A percentile compares a stretch with the other conserved stretches of the same genome.
phyloP scores from a whole-genome alignment of 306 rosid genomes.

The Parietaria judaica region DNA sequence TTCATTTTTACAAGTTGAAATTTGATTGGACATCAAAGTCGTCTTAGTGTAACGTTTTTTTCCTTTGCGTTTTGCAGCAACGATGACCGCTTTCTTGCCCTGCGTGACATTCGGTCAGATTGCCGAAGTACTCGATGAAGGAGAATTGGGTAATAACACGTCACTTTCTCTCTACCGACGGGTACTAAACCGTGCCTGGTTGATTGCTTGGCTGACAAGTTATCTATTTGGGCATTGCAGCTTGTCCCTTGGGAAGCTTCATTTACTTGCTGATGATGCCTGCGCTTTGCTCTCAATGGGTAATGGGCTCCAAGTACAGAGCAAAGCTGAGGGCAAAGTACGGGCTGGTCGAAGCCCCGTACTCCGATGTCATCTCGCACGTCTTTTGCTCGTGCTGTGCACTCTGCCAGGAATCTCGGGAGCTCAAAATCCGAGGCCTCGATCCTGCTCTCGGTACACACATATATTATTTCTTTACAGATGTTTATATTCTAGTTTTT shows the following conservation, averaged over 20 bases:
- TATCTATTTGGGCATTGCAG: conserved; percentile 14
- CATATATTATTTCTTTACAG: not conserved
- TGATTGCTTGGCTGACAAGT: too few species aligned
- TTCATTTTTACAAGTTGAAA: not conserved
- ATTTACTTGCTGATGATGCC: conserved; percentile 62
- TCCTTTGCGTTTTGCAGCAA: conserved; percentile 25
- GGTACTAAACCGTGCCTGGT: not conserved
- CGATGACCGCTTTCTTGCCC: conserved; percentile 54
- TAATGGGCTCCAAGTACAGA: conserved; percentile 57
- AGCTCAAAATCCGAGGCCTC: conserved; percentile 47
- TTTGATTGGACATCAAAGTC: too few species aligned
- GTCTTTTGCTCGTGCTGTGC: conserved; percentile 63
- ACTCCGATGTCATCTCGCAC: conserved; percentile 52
- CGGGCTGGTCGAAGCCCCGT: conserved; percentile 56
- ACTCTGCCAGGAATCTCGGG: conserved; percentile 60
- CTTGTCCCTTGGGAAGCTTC: conserved; percentile 51
- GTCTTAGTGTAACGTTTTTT: conserved; percentile 1
- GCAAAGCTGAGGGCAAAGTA: conserved; percentile 39
- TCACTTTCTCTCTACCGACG: not conserved
- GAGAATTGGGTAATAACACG: conserved; percentile 41
- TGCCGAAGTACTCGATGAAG: conserved; percentile 56
- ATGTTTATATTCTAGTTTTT: too few species aligned
- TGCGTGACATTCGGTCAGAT: conserved; percentile 62
- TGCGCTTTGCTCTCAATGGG: conserved; percentile 64
- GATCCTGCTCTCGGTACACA: conserved; percentile 55